Conservation (phyloP, 768 basidiomycete species). For the Suillus tomentosus region DNA sequence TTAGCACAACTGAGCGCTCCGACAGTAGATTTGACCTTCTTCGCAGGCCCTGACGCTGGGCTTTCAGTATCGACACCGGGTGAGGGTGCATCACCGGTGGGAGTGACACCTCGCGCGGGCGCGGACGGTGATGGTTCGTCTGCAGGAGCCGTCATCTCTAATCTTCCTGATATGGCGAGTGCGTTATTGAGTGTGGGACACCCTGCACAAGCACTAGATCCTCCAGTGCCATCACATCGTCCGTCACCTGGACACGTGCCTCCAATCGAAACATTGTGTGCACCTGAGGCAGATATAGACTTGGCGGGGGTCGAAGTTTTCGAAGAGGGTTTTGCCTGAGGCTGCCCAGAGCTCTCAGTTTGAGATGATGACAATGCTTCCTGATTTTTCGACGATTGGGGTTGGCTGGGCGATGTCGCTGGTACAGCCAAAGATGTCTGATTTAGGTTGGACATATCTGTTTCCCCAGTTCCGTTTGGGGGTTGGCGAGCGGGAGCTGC, state of each 20-base stretch:
- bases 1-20: constrained; percentile 85
- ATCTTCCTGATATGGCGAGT: constrained; percentile 45
- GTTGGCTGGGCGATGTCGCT: constrained; percentile 22
- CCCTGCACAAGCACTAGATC: constrained; percentile 88
- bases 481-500: constrained; percentile 31
- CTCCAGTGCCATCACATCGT: constrained; percentile 96
- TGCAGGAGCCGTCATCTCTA: constrained; percentile 36
- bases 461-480: constrained; percentile 37
- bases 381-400: constrained; percentile 34
- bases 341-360: constrained; percentile 26
- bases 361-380: constrained; percentile 31
- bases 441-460: constrained; percentile 40
- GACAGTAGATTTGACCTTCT: constrained; percentile 46
- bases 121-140: constrained; percentile 24
- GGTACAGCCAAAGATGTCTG: constrained; percentile 36
- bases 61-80: constrained; percentile 31
- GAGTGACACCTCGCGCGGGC: constrained; percentile 25
- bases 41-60: constrained; percentile 26
- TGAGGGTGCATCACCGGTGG: constrained; percentile 39
- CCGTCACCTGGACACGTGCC: constrained; percentile 99
- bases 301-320: constrained; percentile 30
- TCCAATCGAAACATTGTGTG: constrained; percentile 32
- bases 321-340: constrained; percentile 28
- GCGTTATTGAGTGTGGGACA: constrained; percentile 97
- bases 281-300: constrained; percentile 32